These are phyloP conservation scores for Pelargonium fulgidum DNA, from an alignment of 441 rosid species.

Conservation along the genomic window DNA sequence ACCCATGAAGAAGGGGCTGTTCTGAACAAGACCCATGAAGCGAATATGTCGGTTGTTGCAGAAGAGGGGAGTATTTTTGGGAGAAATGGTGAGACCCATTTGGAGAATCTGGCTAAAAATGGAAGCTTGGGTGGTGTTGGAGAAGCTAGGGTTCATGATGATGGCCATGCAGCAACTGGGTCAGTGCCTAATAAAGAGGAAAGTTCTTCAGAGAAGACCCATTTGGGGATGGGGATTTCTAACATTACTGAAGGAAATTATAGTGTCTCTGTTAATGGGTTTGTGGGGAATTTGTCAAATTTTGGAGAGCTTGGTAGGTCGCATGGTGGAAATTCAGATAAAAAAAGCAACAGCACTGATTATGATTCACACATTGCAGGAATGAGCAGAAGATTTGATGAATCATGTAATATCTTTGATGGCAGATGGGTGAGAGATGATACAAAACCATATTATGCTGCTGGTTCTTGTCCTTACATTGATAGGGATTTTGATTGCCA, in stretches of 20 bases:
- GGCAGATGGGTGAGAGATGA: slow-evolving; percentile 56
- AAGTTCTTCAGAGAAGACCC: slow-evolving; percentile 21
- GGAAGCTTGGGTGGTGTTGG: slow-evolving; percentile 21
- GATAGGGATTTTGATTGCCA: slow-evolving; percentile 59
- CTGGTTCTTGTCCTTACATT: slow-evolving; percentile 52
- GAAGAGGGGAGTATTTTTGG: not conserved
- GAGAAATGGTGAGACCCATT: slow-evolving; percentile 9
- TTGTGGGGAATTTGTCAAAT: slow-evolving; percentile 15
- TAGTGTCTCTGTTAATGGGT: slow-evolving; percentile 2
- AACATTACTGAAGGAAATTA: slow-evolving; percentile 13
- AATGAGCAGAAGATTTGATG: slow-evolving; percentile 17
- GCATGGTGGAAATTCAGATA: slow-evolving; percentile 9
- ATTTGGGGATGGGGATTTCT: slow-evolving; percentile 21
- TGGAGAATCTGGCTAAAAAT: slow-evolving; percentile 23
- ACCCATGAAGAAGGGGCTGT: not conserved
- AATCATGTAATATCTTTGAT: slow-evolving; percentile 47
- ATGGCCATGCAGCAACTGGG: slow-evolving; percentile 20
- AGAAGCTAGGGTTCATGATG: slow-evolving; percentile 19
- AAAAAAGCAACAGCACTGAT: slow-evolving; percentile 8
- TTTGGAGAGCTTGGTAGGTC: slow-evolving; percentile 15
- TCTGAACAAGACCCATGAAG: slow-evolving; percentile 12
- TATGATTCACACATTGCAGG: not conserved
- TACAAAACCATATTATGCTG: slow-evolving; percentile 46
- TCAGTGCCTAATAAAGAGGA: slow-evolving; percentile 10
- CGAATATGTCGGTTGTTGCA: slow-evolving; percentile 11